Conservation (phyloP, 164 flowering plant species). For the Magnolia changhungtana region DNA sequence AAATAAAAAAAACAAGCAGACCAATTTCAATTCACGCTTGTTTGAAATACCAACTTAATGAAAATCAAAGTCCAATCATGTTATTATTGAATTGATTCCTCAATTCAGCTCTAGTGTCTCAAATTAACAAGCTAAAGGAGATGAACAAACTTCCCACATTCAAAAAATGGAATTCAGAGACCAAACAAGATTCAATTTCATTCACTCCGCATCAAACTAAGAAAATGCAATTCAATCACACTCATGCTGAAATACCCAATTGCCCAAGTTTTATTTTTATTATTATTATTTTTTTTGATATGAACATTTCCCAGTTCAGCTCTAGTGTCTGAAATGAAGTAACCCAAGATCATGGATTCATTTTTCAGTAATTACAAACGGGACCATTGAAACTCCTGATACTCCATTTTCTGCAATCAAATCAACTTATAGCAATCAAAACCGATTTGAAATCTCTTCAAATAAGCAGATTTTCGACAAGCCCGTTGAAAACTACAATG, state of each 20-base stretch:
- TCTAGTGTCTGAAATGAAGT: background rate
- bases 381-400: background rate
- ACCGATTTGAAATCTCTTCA: background rate
- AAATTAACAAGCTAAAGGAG: background rate
- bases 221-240: background rate
- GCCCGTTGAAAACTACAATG: background rate
- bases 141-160: too few relatives aligned
- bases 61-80: background rate
- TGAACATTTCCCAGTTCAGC: background rate
- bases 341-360: background rate
- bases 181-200: background rate
- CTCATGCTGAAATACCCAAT: background rate
- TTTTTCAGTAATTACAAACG: background rate
- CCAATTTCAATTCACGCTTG: background rate
- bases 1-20: too few relatives aligned
- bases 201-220: background rate
- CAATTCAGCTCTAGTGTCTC: background rate
- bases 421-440: background rate
- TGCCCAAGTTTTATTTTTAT: background rate
- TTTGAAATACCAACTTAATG: background rate
- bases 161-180: background rate
- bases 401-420: background rate
- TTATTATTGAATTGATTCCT: background rate
- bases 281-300: background rate
- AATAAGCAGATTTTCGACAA: background rate